These are phyloP conservation scores for Wickerhamiella nectarea DNA, from an alignment of 805 yeast species.

Conservation along the genomic window DNA sequence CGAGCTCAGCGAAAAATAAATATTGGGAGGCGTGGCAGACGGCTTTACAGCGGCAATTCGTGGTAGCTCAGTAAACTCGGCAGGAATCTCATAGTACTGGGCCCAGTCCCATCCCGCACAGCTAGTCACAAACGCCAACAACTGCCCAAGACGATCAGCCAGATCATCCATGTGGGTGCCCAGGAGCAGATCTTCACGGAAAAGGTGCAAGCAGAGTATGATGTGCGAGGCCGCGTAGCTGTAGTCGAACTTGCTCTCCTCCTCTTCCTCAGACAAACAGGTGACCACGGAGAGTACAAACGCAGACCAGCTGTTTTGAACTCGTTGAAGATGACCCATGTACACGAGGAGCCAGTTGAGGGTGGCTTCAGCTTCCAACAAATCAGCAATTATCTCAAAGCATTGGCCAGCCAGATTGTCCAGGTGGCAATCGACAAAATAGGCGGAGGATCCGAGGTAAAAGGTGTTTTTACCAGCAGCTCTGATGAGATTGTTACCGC, in stretches of 20 bases:
- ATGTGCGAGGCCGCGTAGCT: slow-evolving; percentile 27
- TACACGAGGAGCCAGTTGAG: slow-evolving; percentile 8
- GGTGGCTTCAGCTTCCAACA: slow-evolving; percentile 1
- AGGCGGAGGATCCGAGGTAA: background rate
- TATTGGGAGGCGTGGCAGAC: slow-evolving; percentile 19
- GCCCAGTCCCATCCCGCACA: slow-evolving; percentile 77
- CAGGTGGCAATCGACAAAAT: background rate
- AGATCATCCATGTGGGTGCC: slow-evolving; percentile 33
- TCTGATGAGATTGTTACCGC: background rate
- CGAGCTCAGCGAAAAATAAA: slow-evolving; percentile 36
- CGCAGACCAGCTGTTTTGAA: slow-evolving; percentile 3
- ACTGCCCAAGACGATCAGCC: slow-evolving; percentile 33
- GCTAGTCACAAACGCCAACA: slow-evolving; percentile 41
- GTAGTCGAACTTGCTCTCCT: background rate
- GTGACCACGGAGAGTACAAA: slow-evolving; percentile 1
- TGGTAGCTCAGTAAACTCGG: slow-evolving; percentile 6
- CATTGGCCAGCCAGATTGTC: slow-evolving; percentile 4
- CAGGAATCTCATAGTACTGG: slow-evolving; percentile 31
- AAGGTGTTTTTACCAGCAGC: background rate
- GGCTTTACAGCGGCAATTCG: background rate
- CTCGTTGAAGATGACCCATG: background rate
- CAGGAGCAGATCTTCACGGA: slow-evolving; percentile 61
- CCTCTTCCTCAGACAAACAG: background rate
- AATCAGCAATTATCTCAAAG: slow-evolving; percentile 1
- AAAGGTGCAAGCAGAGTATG: slow-evolving; percentile 53